Evolutionary conservation across 176 grass and related monocot genomes (phyloP).

Genomic region (Paspalum notatum): DNA sequence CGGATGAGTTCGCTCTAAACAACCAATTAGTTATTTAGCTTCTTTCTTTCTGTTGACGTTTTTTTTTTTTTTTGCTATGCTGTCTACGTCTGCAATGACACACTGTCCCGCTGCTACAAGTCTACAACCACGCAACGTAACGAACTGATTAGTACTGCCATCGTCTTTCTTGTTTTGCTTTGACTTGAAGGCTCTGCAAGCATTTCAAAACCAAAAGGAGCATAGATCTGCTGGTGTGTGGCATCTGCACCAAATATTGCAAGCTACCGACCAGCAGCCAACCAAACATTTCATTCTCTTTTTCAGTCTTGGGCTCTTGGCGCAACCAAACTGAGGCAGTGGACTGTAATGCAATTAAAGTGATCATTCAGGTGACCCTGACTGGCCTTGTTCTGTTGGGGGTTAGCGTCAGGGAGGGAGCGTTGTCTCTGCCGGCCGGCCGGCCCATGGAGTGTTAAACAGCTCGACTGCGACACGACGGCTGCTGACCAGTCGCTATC

Average conservation of each 20-base stretch:
- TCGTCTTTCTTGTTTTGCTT: constrained; percentile 37
- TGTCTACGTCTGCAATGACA: not conserved
- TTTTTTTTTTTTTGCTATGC: not conserved
- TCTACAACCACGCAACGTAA: not conserved
- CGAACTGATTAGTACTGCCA: constrained; percentile 21
- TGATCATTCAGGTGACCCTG: constrained; percentile 24
- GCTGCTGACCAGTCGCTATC: constrained; percentile 14
- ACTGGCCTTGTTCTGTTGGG: constrained; percentile 30
- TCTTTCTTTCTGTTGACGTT: too few relatives aligned
- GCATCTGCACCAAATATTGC: constrained; percentile 15
- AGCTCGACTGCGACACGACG: constrained; percentile 9
- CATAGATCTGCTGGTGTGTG: constrained; percentile 5
- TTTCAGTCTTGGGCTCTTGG: not conserved
- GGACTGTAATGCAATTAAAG: not conserved
- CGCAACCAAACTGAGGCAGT: not conserved
- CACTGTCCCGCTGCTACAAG: too few relatives aligned
- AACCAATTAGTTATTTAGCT: too few relatives aligned
- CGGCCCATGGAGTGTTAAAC: constrained; percentile 14
- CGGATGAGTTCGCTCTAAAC: too few relatives aligned
- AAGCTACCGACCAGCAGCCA: constrained; percentile 29
- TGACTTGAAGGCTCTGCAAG: constrained; percentile 41
- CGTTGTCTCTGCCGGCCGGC: not conserved
- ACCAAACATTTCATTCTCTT: not conserved
- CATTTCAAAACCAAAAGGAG: not conserved
- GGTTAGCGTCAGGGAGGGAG: constrained; percentile 30